Conservation (phyloP, 176 grass and related monocot species). For the Aegilops speltoides region DNA sequence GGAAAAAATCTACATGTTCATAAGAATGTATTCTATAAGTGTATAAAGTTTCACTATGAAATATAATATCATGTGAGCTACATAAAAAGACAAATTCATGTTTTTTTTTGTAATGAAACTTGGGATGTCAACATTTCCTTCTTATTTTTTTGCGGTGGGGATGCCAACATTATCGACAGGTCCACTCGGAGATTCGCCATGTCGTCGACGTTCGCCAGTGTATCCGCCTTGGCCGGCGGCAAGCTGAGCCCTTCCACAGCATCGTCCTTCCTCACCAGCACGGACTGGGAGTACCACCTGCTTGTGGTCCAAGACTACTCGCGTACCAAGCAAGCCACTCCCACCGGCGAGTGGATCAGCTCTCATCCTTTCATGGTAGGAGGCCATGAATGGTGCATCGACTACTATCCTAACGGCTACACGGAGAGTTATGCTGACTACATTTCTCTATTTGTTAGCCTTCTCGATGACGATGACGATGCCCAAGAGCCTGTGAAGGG, state of each 20-base stretch:
- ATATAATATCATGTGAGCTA: no score
- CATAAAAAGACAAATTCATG: no score
- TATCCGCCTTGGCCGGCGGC: neutral
- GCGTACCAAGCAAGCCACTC: neutral
- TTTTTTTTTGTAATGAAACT: neutral
- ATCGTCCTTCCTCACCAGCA: neutral
- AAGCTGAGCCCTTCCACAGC: neutral
- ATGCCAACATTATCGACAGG: neutral
- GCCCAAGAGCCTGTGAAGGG: neutral
- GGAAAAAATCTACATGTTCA: no score
- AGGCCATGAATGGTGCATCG: neutral
- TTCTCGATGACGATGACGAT: neutral
- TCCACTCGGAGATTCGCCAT: neutral
- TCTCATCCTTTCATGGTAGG: neutral
- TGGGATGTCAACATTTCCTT: neutral
- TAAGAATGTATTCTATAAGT: no score
- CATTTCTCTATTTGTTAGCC: neutral
- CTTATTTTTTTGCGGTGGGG: neutral
- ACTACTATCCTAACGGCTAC: neutral
- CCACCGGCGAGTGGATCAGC: neutral
- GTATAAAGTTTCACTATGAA: no score
- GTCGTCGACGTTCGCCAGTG: neutral
- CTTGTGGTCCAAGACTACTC: neutral
- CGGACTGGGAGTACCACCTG: neutral
- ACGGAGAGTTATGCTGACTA: neutral